Conservation (phyloP, 768 basidiomycete species). For the Fibroporia radiculosa region DNA sequence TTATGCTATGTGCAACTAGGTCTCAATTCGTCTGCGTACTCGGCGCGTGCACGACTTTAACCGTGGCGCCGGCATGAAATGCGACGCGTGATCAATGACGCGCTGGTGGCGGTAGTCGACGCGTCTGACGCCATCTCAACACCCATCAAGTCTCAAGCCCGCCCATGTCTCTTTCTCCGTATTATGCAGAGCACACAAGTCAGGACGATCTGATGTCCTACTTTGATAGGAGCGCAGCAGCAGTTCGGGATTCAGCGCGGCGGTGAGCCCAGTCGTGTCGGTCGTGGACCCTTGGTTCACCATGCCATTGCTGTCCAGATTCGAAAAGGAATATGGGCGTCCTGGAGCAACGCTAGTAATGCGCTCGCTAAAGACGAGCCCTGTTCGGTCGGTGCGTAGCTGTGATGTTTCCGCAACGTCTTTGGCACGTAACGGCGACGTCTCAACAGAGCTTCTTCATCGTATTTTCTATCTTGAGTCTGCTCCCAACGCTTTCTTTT, state of each 20-base stretch:
- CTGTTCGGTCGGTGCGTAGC: not conserved
- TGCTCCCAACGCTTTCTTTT: constrained; percentile 1
- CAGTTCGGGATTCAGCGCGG: not conserved
- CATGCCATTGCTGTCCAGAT: not conserved
- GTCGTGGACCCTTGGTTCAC: not conserved
- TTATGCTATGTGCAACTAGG: too few relatives aligned
- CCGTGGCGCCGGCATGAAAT: too few relatives aligned
- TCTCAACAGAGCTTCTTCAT: not conserved
- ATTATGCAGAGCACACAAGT: not conserved
- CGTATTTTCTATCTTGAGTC: not conserved
- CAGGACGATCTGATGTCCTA: not conserved
- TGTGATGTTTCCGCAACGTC: not conserved
- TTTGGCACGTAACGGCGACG: not conserved
- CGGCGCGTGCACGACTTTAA: too few relatives aligned
- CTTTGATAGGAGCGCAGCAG: constrained; percentile 1
- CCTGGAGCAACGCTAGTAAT: not conserved
- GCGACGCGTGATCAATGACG: too few relatives aligned
- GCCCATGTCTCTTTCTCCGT: not conserved
- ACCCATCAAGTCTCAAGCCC: too few relatives aligned
- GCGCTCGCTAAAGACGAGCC: not conserved
- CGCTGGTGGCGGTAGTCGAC: too few relatives aligned
- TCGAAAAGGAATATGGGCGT: not conserved
- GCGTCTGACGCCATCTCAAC: too few relatives aligned
- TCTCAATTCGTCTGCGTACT: too few relatives aligned
- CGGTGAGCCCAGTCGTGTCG: not conserved